Evolutionary conservation across 495 filamentous ascomycete species (phyloP), one percentile per base, ranked within the genome.

Genomic region (Darksidea phi): DNA sequence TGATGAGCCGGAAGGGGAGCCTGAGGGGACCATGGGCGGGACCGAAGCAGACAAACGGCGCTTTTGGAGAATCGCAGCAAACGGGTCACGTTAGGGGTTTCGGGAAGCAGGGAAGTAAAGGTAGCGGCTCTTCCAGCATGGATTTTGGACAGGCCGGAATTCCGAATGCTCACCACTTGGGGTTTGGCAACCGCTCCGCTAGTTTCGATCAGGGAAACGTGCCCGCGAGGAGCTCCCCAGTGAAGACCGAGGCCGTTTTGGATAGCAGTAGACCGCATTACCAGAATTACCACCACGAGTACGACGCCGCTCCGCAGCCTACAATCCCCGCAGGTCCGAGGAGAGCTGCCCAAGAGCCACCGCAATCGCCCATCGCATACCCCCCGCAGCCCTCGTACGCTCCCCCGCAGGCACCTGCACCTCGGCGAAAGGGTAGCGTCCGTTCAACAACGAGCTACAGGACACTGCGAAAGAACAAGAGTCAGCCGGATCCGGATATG

Each of bases 221-320:
- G 20, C 43, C 53, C 1, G 26, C 50, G 17, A 55, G 59, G 24
- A 46, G n/a, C 25, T 56, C 58, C 1, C 59, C 63, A 7, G 18
- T 34, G 1, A 61, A 58, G 66, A 38, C 41, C 4, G 37, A 53
- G 23, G 57, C 51, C 8, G 61, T 73, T 25, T 36, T 73, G 48
- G 63, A 69, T 32, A 67, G 73, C 43, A 70, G 72, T 32, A 53
- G 73, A 34, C 67, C 72, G 1, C 25, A 34, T 12, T 56, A 55
- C 17, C 61, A 37, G 18, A 53, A 47, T 11, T 80, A 82, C 15
- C 41, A 43, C 54, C 72, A 85, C 64, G 79, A 84, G 55, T 82
- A 86, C 71, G 90, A 96, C 67, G 89, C 92, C 57, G 94, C 94
- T 26, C 93, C 92, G 12, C 91, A 87, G 20, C 94, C 94, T 21